Base-by-base conservation (phyloP, 1,139 yeast species). In the Yamadazyma songkhlaensis region DNA sequence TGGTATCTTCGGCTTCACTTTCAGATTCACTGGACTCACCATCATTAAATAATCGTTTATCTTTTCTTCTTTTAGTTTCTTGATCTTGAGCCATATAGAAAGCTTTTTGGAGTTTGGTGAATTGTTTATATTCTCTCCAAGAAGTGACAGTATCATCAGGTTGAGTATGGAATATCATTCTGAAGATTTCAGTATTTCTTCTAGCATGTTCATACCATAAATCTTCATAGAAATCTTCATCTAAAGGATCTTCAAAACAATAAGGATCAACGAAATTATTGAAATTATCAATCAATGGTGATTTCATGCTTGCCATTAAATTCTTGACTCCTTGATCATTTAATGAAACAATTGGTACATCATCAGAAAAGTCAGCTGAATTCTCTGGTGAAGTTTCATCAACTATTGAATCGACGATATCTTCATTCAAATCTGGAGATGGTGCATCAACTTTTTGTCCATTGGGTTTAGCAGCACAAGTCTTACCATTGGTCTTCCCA, bases 161-260 rank as follows among this genome's bases (percentile, higher is more conserved):
- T 57, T 92, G 97, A 46, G 89, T 81, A 47, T 90, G 92, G 72
- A 94, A 94, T 3, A 92, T 88, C 60, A 84, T 72, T 43, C 97
- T 72, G 63, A 77, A 94, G 6, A 92, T 66, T 43, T 78, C 74
- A 0, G 97, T 89, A 54, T 94, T 94, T 49, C 90, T 74, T 42
- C 84, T 68, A 0, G 98, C 97, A 54, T 79, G 80, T 9, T 85
- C 83, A 52, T 73, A 77, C 97, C 97, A 92, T n/a, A 83, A 60
- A 48, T 88, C 96, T 50, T 85, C 92, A 54, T 81, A 87, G 55
- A 94, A 92, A 4, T 76, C 77, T 9, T 77, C 83, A 43, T 74
- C 77, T 33, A 92, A 59, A 0, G 98, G 98, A 61, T 94, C 99
- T 43, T 76, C 82, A 57, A 94, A 88, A 1, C 78, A 72, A 57